A percentile compares a stretch with the other conserved stretches of the same genome.
phyloP scores from a whole-genome alignment of 352 stramenopile genomes.

The Phytophthora ohioensis region DNA sequence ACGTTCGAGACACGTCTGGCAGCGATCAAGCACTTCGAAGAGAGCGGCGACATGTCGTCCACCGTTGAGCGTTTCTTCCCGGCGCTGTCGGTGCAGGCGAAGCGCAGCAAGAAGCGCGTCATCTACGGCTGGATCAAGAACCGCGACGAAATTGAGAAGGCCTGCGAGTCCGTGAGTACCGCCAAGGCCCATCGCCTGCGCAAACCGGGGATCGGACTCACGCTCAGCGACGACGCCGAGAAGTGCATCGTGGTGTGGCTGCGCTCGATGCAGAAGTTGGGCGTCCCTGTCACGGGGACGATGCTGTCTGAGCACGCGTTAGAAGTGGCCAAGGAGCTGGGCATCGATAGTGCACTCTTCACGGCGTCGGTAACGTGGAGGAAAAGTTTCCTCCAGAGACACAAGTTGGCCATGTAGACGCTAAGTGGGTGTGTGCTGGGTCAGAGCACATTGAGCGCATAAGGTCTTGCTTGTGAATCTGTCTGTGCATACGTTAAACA shows the following conservation, averaged over 20 bases:
- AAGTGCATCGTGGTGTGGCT: constrained; percentile 53
- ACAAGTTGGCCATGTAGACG: constrained; percentile 38
- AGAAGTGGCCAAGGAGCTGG: constrained; percentile 45
- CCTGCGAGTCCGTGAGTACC: constrained; percentile 43
- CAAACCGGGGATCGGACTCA: constrained; percentile 34
- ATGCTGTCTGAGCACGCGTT: constrained; percentile 45
- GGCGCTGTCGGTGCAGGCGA: constrained; percentile 30
- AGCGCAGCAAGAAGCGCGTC: constrained; percentile 51
- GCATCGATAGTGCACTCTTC: constrained; percentile 39
- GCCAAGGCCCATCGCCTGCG: constrained; percentile 46
- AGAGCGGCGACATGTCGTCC: constrained; percentile 34
- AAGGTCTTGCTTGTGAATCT: background rate
- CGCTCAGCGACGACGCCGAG: constrained; percentile 42
- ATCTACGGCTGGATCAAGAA: constrained; percentile 48
- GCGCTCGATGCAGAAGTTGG: constrained; percentile 41
- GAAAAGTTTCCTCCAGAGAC: constrained; percentile 43
- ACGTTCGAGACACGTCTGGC: constrained; percentile 47
- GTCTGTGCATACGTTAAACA: background rate
- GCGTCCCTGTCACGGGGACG: constrained; percentile 35
- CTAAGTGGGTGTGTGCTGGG: background rate
- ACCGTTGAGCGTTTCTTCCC: constrained; percentile 46
- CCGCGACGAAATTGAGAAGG: constrained; percentile 45
- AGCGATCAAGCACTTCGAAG: constrained; percentile 41
- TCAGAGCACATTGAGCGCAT: no score
- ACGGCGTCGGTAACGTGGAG: constrained; percentile 39